Evolutionary conservation across 2,329 filamentous ascomycete genomes (phyloP), one percentile per base, ranked within the genome.

Genomic region (Sclerotinia glacialis): DNA sequence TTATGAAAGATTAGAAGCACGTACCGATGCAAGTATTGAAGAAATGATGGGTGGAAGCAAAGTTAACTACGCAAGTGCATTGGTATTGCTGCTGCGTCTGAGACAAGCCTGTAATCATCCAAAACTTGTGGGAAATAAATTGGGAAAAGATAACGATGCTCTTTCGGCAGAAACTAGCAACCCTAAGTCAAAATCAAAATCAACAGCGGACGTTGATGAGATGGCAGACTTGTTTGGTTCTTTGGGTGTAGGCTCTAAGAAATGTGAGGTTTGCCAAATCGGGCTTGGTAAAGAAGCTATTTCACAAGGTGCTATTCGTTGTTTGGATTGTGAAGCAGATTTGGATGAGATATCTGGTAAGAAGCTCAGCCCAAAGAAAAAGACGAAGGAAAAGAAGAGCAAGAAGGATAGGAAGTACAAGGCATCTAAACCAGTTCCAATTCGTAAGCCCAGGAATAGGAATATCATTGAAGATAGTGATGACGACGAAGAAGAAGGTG

Each of bases 21-120:
- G 95, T 46, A 93, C 95, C 14, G 92, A 98, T 76, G 87, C 89
- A 75, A 93, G 91, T 73, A 85, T 99, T 61, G 88, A 96, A 73
- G 86, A 88, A 76, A 96, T 98, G 90, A 93, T 97, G 88, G 86
- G 85, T 61, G 88, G 86, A 8, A 87, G 83, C 37, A 88, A 91
- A 74, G 81, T 93, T 64, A 96, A 93, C 79, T 98, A 98, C 76
- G 94, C 96, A 67, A 96, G 93, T 73, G 95, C 95, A 23, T 86
- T 99, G 75, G 93, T 97, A 16, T 81, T 99, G 68, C 85, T 99
- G n/a, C 81, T 99, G 66, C 89, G 95, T 49, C 82, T 99, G 68
- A 86, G 95, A 68, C 95, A 99, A 77, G 91, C 93, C 26, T 99
- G 95, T 78, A 97, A 99, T 75, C 95, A 99, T 76, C 93, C 93